A percentile compares a stretch with the other conserved stretches of the same genome.
phyloP scores from a whole-genome alignment of 495 filamentous ascomycete genomes.

The Aspergillus affinis region DNA sequence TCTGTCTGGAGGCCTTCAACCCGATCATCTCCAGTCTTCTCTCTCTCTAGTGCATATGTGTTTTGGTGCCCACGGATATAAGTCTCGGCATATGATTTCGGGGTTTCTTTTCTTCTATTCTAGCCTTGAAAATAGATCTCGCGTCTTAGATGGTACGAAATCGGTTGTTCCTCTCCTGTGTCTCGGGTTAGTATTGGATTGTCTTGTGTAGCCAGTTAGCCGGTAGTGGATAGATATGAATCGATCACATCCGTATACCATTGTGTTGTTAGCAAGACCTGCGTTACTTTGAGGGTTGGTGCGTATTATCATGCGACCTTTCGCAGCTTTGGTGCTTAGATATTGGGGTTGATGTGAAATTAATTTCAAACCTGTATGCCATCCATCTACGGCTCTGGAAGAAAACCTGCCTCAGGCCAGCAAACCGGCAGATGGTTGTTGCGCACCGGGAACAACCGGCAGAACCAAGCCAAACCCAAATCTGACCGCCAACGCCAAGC shows the following conservation, averaged over 20 bases:
- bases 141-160: constrained; percentile 4
- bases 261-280: too few relatives aligned
- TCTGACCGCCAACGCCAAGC: neutral
- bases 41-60: neutral
- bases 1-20: neutral
- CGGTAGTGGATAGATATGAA: too few relatives aligned
- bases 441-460: neutral
- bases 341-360: too few relatives aligned
- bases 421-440: neutral
- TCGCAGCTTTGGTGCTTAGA: too few relatives aligned
- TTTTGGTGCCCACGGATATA: neutral
- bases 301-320: too few relatives aligned
- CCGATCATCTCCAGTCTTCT: neutral
- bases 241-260: too few relatives aligned
- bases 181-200: too few relatives aligned
- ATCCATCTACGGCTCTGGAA: too few relatives aligned
- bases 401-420: neutral
- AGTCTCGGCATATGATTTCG: neutral
- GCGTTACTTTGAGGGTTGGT: too few relatives aligned
- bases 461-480: too few relatives aligned
- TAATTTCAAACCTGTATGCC: too few relatives aligned
- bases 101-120: neutral
- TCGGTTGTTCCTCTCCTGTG: neutral
- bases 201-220: too few relatives aligned
- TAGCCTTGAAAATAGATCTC: neutral